Conservation (phyloP, 169 alveolate species). For the Cryptosporidium baileyi region DNA sequence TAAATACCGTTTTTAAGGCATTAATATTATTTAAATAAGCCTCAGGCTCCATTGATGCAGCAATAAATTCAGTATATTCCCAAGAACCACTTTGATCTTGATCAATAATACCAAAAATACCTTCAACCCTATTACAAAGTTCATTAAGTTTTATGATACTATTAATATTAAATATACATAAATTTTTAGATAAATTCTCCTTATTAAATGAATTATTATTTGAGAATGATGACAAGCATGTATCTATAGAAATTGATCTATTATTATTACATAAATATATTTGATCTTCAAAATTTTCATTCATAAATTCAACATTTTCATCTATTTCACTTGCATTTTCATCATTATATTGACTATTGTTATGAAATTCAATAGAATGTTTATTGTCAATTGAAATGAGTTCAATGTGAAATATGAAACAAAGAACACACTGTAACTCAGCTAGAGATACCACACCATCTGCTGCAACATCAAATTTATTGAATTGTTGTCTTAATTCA, state of each 20-base stretch:
- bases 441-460: conserved; percentile 69
- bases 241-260: conserved; percentile 1
- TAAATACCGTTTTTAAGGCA: conserved; percentile 30
- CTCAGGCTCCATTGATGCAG: conserved; percentile 66
- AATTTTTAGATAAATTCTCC: neutral
- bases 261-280: neutral
- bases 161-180: conserved; percentile 19
- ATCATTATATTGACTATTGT: too few species aligned
- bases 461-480: conserved; percentile 46
- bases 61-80: conserved; percentile 56
- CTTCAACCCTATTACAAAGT: conserved; percentile 40
- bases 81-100: conserved; percentile 70
- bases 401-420: conserved; percentile 48
- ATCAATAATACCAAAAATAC: conserved; percentile 52
- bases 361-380: neutral
- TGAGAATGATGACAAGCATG: neutral
- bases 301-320: too few species aligned
- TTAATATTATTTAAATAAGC: conserved; percentile 8
- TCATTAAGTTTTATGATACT: conserved; percentile 17
- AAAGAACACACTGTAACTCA: conserved; percentile 59
- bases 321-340: conserved; percentile 53
- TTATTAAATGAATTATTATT: neutral
- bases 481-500: conserved; percentile 35
- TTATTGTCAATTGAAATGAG: neutral
- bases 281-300: too few species aligned